Percentiles rank a stretch among this genome's conserved stretches.
phyloP scores from a whole-genome alignment of 176 grass and related monocot species.

The Luzula sylvatica region DNA sequence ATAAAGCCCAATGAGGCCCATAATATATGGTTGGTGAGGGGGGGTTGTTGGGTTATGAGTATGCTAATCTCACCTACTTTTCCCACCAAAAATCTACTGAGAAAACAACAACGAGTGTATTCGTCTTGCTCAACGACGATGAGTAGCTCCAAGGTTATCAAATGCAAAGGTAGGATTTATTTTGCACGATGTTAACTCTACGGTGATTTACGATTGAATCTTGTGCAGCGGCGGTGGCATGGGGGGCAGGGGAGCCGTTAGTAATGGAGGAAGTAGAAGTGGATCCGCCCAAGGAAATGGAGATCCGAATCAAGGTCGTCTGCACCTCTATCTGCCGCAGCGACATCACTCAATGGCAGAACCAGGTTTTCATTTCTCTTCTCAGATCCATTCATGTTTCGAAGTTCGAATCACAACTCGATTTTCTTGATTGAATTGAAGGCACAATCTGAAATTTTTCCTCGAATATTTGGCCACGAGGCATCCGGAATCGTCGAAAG shows the following conservation, averaged over 20 bases:
- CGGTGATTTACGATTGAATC: no score
- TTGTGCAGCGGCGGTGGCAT: constrained; percentile 89
- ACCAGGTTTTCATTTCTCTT: constrained; percentile 33
- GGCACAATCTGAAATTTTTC: constrained; percentile 69
- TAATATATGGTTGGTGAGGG: no score
- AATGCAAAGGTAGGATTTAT: no score
- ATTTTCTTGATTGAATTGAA: constrained; percentile 1
- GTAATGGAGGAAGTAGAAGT: constrained; percentile 91
- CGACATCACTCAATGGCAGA: constrained; percentile 79
- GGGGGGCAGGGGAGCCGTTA: constrained; percentile 67
- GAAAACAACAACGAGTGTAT: no score
- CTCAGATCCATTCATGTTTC: background rate
- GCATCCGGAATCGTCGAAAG: constrained; percentile 93
- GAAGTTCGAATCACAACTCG: background rate
- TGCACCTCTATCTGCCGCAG: constrained; percentile 96
- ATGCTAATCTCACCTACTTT: no score
- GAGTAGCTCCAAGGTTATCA: no score
- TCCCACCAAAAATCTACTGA: no score
- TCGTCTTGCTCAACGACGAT: no score
- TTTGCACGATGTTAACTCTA: no score
- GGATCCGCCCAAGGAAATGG: constrained; percentile 59
- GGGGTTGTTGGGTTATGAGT: no score
- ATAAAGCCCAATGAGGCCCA: no score
- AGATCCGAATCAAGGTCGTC: constrained; percentile 87
- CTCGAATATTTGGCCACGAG: constrained; percentile 85